Base-by-base conservation (phyloP, 2,329 filamentous ascomycete species). In the Fusarium sarcochroum region DNA sequence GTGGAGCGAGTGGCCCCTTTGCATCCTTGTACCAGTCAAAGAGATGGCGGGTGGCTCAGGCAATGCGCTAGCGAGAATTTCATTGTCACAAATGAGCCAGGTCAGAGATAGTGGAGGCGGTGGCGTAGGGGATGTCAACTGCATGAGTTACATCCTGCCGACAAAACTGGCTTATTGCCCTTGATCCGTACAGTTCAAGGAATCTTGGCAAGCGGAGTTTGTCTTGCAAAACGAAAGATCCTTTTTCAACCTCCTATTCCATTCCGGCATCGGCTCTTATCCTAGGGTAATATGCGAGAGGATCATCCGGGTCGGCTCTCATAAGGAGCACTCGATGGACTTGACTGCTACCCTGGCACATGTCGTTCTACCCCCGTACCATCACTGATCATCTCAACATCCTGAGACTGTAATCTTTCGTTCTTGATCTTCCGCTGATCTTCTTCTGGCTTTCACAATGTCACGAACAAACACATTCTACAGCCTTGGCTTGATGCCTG, bases 401-500 rank as follows among this genome's bases (percentile, higher is more conserved):
- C 27, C 10, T 30, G 2, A 4, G 8, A 25, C 32, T 7, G 4
- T 8, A 23, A 30, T 37, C 15, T 15, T 5, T 10, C 20, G 13
- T 30, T 18, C 7, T 2, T 25, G 9, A 38, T 18, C 9, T 2
- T 20, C 30, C 32, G 40, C 40, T 32, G n/a, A n/a, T 55, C 23
- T 17, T 17, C 5, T 4, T 14, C 14, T 6, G 14, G 6, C 11
- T 14, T 38, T 14, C 13, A 37, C 6, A 0, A 64, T 64, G 61
- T 62, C 61, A 25, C 38, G 58, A 1, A 48, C 15, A 13, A 30
- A 64, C 53, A 64, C 58, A 7, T 63, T 64, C 6, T 48, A 64
- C 30, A 64, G 61, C 27, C 51, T 64, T 27, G 58, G 58, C 6
- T 25, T 64, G 34, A 64, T 64, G 61, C 61, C 61, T 27, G 51